Evolutionary conservation across 805 yeast genomes (phyloP), one percentile per base, ranked within the genome.

Genomic region (Phaffomyces antillensis): DNA sequence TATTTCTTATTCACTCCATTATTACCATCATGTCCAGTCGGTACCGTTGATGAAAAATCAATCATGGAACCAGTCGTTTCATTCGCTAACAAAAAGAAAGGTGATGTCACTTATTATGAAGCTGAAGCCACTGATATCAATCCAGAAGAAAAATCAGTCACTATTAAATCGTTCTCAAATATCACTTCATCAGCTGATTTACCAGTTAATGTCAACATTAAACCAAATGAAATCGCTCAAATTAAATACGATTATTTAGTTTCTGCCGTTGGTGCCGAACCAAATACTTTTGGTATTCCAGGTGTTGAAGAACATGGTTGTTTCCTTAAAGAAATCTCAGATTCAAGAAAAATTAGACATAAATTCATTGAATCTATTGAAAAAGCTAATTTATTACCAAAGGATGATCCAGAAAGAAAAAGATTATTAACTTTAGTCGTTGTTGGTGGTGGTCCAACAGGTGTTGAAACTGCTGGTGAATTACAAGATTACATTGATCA

Each of bases 371-470:
- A 86, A 63, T 77, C 85, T 56, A 81, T 90, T 59, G 96, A 91
- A 71, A 84, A 88, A 51, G 96, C 97, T 37, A 79, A 85, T 55
- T 71, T 83, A 52, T 76, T 89, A 55, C 86, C 93, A 46, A 76
- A 76, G 55, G 65, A 67, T 26, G 86, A 79, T 54, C 81, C 81
- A 18, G 95, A 86, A 64, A 80, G 97, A 68, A 77, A 80, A 68
- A 79, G 96, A 65, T 75, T 91, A 58, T 76, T 90, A 63, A 84
- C 83, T 51, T 82, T 89, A 57, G 91, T 91, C 51, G 95, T 91
- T 51, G 95, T 93, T 55, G 98, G 98, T 60, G 98, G 97, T 68
- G 98, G 98, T 52, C 97, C 98, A 63, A 90, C 98, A 37, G 98
- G 98, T 71, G 96, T 90, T 51, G 97, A 89, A 70, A 85, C 89